A percentile compares a stretch with the other conserved stretches of the same genome.
phyloP scores from a whole-genome alignment of 371 early-diverging fungal species.

The Mucor piriformis region DNA sequence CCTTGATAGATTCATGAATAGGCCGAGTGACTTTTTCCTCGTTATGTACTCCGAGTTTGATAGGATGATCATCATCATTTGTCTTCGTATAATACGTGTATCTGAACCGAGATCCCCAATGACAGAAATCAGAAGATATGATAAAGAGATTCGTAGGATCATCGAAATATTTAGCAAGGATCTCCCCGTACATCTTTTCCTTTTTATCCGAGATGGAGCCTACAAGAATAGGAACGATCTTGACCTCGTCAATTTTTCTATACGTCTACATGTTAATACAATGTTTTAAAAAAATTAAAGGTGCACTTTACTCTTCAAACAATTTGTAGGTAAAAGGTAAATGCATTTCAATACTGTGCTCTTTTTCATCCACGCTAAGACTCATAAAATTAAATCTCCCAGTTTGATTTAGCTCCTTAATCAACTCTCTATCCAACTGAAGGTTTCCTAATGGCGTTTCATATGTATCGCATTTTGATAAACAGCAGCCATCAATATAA shows the following conservation, averaged over 20 bases:
- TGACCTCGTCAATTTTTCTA: conserved; percentile 58
- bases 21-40: conserved; percentile 36
- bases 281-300: neutral
- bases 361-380: conserved; percentile 77
- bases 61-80: conserved; percentile 13
- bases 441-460: conserved; percentile 89
- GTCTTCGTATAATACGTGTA: conserved; percentile 65
- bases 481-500: conserved; percentile 78
- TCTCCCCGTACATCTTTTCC: conserved; percentile 67
- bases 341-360: conserved; percentile 97
- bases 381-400: conserved; percentile 71
- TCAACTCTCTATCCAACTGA: conserved; percentile 66
- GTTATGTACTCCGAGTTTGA: neutral
- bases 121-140: conserved; percentile 95
- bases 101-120: conserved; percentile 79
- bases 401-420: conserved; percentile 54
- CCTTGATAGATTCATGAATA: conserved; percentile 74
- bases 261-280: neutral
- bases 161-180: conserved; percentile 72
- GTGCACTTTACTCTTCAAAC: conserved; percentile 62
- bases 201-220: conserved; percentile 64
- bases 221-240: conserved; percentile 87
- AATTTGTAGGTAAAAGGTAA: conserved; percentile 83
- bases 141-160: conserved; percentile 78
- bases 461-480: conserved; percentile 72